Evolutionary conservation across 2,329 filamentous ascomycete species (phyloP).

Genomic region (Penicillium sp.): DNA sequence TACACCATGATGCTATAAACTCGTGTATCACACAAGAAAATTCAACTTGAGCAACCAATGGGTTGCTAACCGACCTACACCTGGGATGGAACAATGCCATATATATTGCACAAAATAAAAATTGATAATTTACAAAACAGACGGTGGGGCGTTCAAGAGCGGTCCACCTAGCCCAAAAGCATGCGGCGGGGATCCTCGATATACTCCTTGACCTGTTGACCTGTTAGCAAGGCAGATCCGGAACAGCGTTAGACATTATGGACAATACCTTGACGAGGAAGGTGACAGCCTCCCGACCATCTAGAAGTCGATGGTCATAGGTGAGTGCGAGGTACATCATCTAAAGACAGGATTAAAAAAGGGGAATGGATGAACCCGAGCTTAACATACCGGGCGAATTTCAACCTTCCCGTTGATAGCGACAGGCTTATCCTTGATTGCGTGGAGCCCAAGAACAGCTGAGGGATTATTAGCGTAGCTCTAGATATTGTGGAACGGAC

Average conservation of each 20-base stretch:
- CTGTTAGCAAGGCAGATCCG: conserved; percentile 15
- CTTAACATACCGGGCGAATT: conserved; percentile 70
- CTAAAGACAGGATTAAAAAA: conserved; percentile 34
- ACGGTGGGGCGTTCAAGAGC: not conserved
- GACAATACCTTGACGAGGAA: conserved; percentile 79
- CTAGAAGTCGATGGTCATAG: conserved; percentile 94
- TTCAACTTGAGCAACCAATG: not conserved
- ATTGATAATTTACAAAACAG: conserved; percentile 35
- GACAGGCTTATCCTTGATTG: conserved; percentile 92
- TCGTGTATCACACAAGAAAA: not conserved
- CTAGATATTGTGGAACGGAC: conserved; percentile 17
- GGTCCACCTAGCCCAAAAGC: conserved; percentile 63
- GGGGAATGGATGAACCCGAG: conserved; percentile 10
- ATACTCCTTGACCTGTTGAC: conserved; percentile 77
- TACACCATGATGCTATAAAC: not conserved
- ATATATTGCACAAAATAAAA: conserved; percentile 17
- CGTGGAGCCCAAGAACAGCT: conserved; percentile 87
- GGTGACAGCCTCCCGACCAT: conserved; percentile 92
- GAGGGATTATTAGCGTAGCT: conserved; percentile 27
- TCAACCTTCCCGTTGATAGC: conserved; percentile 93
- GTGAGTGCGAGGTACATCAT: conserved; percentile 99
- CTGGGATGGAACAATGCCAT: not conserved
- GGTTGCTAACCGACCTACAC: not conserved
- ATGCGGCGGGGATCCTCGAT: conserved; percentile 95
- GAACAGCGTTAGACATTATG: not conserved